phyloP scores from a whole-genome alignment of 169 alveolate genomes.

The Cyclospora cayetanensis region DNA sequence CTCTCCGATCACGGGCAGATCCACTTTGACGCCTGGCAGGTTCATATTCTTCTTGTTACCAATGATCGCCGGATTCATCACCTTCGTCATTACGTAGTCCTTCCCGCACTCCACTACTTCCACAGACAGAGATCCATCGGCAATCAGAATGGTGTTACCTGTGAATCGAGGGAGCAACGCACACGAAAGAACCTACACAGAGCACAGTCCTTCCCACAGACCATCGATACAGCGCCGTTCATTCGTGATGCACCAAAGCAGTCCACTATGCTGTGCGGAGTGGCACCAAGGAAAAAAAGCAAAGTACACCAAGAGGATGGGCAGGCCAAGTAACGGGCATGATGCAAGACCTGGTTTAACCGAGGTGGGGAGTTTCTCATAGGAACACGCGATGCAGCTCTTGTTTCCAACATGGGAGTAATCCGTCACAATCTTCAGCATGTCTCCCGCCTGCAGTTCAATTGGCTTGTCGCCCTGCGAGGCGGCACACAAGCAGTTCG shows the following conservation, averaged over 20 bases:
- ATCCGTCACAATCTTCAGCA: constrained; percentile 94
- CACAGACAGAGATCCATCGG: constrained; percentile 96
- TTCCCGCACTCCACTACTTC: constrained; percentile 84
- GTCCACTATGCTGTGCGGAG: too few species aligned
- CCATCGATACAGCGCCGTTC: too few species aligned
- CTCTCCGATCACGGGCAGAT: constrained; percentile 97
- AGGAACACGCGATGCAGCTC: constrained; percentile 93
- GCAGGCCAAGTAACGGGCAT: too few species aligned
- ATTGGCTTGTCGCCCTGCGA: constrained; percentile 84
- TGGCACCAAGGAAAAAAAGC: too few species aligned
- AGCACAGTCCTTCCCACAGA: too few species aligned
- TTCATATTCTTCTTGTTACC: constrained; percentile 98
- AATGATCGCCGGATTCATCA: constrained; percentile 91
- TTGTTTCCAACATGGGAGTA: constrained; percentile 93
- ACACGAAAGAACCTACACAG: too few species aligned
- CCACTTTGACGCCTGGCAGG: constrained; percentile 97
- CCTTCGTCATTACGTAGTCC: constrained; percentile 89
- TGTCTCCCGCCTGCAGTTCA: constrained; percentile 91
- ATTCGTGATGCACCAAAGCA: background rate
- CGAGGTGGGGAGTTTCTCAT: constrained; percentile 92
- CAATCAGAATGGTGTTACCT: constrained; percentile 92
- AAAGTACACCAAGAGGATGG: too few species aligned
- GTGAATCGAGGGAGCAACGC: too few species aligned
- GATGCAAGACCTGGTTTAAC: constrained; percentile 96
- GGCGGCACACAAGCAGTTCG: background rate